Base-by-base conservation (phyloP, 345 rosid genomes). In the Nasturtium officinale region DNA sequence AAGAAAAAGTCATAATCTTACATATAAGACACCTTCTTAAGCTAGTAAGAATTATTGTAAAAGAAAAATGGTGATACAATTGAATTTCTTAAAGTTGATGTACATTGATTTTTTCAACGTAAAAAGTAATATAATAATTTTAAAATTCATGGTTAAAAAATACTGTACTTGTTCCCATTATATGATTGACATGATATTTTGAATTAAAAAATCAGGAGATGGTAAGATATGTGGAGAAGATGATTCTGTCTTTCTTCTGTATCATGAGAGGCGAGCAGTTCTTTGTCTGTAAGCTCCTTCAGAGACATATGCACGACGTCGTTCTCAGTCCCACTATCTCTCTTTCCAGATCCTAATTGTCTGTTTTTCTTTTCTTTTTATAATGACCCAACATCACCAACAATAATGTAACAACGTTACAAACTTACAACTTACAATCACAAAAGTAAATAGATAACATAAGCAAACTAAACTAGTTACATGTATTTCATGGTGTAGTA, bases 171-270 rank as follows among this genome's bases (percentile, higher is more conserved):
- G n/a, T 72, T 29, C 45, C 33, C 25, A 16, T 53, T 33, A 29
- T 16, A 65, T 74, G 58, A 74, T 74, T 65, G 72, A 74, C 66
- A 66, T 58, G 72, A 66, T 74, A 74, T 74, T 58, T 74, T 26
- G 23, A 33, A 35, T 42, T 29, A 29, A 33, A 67, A 67, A 75
- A 51, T 58, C 67, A 60, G 2, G 46, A 60, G 47, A 40, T 40
- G 61, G 67, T 75, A 68, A 32, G 59, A 51, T 75, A 75, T 75
- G 78, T 75, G 74, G 69, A 75, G 78, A 60, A 68, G 69, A 67
- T 60, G 40, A 16, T 75, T 75, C 67, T 75, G 74, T 60, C 74
- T 75, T 67, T 67, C 62, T 47, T 66, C 0, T 60, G 61, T 67
- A 53, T 50, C 68, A 75, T 67, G 47, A 75, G 74, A 67, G 78